Base-by-base conservation (phyloP, 768 basidiomycete species). In the Trametes elegans region DNA sequence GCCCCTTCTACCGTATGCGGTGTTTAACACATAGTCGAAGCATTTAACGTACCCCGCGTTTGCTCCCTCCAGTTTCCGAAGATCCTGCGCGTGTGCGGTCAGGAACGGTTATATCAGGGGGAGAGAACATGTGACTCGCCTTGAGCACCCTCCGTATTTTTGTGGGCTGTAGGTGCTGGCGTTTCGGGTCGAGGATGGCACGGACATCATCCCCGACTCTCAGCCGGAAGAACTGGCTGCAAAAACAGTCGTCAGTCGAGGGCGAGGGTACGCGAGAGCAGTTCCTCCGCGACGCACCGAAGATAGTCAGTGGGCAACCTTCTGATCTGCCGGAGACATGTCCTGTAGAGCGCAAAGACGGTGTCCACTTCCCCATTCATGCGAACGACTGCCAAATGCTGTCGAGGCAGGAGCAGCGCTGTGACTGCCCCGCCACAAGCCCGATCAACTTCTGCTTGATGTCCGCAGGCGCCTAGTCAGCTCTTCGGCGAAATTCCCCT, bases 1-100 rank as follows among this genome's bases (percentile, higher is more conserved):
- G 21, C 90, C 90, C 60, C 80, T 82, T 55, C 90, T 76, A 27
- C 89, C 90, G 68, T 90, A 93, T 24, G 90, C 90, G 26, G 84
- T 62, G 59, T 85, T 79, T 16, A 93, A 72, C 26, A 90, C 63
- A 59, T 78, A 76, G 26, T 73, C 71, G 61, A 88, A 85, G 28
- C 82, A 79, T 51, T 73, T 66, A 42, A 62, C 60, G 32, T 77
- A 64, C 3, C 84, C 80, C 3, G 62, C 57, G 62, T 83, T 87
- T 9, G 87, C 87, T 40, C 68, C 73, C 62, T 75, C 69, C 16
- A 92, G 66, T 52, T 69, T 78, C 43, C 70, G 72, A 58, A 84
- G 65, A 45, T 77, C 80, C 89, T 91, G 59, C 7, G 32, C 16
- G 19, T 21, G n/a, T n/a, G n/a, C n/a, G n/a, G n/a, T n/a, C n/a